Evolutionary conservation across 2,329 filamentous ascomycete genomes (phyloP), one percentile per base, ranked within the genome.

Genomic region (Parastagonospora nodorum): DNA sequence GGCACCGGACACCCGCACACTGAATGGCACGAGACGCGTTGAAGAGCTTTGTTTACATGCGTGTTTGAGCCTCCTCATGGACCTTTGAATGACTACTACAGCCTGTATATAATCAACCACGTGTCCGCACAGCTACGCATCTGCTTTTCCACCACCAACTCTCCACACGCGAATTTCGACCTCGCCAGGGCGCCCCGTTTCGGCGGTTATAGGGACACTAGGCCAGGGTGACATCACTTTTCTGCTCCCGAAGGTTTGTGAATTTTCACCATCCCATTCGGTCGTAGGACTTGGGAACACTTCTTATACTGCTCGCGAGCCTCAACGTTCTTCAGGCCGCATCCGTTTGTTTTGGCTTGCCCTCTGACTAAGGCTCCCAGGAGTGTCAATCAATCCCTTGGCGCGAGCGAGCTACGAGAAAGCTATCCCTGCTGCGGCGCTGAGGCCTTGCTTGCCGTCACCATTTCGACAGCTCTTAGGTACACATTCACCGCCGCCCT

Each of bases 391-490:
- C 45, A 49, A 36, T 36, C n/a, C 30, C 50, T 58, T 53, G 55
- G 54, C 55, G 37, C 19, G 19, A 24, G 19, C 19, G 19, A 24
- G 19, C 19, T 24, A 24, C 19, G 19, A 24, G 19, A 24, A 24
- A 37, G 33, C 35, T 39, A 45, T 45, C 43, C 43, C 38, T 46
- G 38, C 36, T 41, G 42, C 31, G 29, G 19, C 27, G 36, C 37
- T 14, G 27, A 42, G 29, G 27, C 30, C 33, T 36, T 15, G 56
- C 63, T 60, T 66, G 65, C 62, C 66, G 64, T 69, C 66, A 67
- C 66, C 55, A 58, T 66, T 61, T 58, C 55, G 46, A 45, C 50
- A 56, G 59, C 60, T 43, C 40, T 24, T 24, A 24, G 19, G 19
- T 24, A 24, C 19, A 24, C 19, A 36, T 30, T 27, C 9, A 53